A percentile compares a stretch with the other conserved stretches of the same genome.
phyloP scores from a whole-genome alignment of 108 stramenopile genomes.

The Cyclotella cryptica region DNA sequence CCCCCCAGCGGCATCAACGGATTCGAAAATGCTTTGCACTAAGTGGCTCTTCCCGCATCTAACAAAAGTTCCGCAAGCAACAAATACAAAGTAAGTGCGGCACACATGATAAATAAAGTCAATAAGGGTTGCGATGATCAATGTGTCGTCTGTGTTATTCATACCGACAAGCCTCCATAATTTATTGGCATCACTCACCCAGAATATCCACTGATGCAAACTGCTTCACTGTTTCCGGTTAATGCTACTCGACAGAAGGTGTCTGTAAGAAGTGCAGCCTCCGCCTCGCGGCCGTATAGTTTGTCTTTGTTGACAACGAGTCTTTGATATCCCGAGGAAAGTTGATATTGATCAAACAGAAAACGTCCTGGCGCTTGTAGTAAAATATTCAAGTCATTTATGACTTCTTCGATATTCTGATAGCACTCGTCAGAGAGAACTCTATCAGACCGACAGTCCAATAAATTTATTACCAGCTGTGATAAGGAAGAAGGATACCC shows the following conservation, averaged over 20 bases:
- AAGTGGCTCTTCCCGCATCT: constrained; percentile 18
- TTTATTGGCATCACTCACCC: constrained; percentile 12
- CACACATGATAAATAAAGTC: not conserved
- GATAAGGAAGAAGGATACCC: constrained; percentile 17
- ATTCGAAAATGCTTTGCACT: constrained; percentile 22
- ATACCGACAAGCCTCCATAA: too few relatives aligned
- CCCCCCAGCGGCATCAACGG: constrained; percentile 28
- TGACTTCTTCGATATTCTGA: constrained; percentile 15
- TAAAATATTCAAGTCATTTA: constrained; percentile 28
- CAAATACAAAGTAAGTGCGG: not conserved
- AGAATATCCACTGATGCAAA: constrained; percentile 35
- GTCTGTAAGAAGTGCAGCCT: constrained; percentile 25
- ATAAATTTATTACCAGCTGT: constrained; percentile 17
- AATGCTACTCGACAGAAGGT: constrained; percentile 31
- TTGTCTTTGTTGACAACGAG: constrained; percentile 9
- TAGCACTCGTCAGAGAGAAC: constrained; percentile 18
- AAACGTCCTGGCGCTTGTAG: constrained; percentile 23
- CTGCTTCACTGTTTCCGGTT: constrained; percentile 33
- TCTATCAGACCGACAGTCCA: not conserved
- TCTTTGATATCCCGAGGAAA: not conserved
- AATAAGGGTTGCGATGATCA: too few relatives aligned
- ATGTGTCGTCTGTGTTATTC: too few relatives aligned
- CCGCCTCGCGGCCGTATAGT: constrained; percentile 32
- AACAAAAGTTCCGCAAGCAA: not conserved
- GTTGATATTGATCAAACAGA: constrained; percentile 11